Evolutionary conservation across 2,329 filamentous ascomycete genomes (phyloP).

Genomic region (Fusarium keratoplasticum): DNA sequence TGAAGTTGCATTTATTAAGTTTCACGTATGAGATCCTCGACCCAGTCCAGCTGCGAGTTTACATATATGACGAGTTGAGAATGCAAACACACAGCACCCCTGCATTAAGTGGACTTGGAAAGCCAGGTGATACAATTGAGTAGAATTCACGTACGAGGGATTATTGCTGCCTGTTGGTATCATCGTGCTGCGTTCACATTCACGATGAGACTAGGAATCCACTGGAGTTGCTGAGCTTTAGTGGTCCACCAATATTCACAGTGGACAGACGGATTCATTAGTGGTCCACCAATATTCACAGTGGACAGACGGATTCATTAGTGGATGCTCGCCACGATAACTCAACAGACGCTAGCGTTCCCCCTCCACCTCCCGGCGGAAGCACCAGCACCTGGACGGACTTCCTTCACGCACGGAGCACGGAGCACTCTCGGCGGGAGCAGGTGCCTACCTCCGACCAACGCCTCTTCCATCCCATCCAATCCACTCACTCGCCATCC

Average conservation of each 20-base stretch:
- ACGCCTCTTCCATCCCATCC: conserved; percentile 14
- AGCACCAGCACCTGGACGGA: not conserved
- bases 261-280: not conserved
- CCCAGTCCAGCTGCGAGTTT: not conserved
- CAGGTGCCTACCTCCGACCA: conserved; percentile 24
- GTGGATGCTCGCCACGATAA: not conserved
- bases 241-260: not conserved
- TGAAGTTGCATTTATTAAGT: not conserved
- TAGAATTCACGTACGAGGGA: not conserved
- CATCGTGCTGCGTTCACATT: not conserved
- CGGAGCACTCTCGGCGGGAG: not conserved
- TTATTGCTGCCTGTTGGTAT: not conserved
- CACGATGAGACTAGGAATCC: not conserved
- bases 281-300: not conserved
- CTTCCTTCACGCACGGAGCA: not conserved
- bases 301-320: not conserved
- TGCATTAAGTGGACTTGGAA: not conserved
- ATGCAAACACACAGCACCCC: not conserved
- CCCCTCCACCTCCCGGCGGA: conserved; percentile 18
- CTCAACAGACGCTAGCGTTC: conserved; percentile 6
- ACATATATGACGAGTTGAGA: not conserved
- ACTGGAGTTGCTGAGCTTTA: not conserved
- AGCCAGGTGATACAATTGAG: not conserved
- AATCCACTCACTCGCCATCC: conserved; percentile 10
- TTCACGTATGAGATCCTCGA: not conserved